phyloP scores from a whole-genome alignment of 1,284 basidiomycete species.

The Microbotryomycetes sp. region DNA sequence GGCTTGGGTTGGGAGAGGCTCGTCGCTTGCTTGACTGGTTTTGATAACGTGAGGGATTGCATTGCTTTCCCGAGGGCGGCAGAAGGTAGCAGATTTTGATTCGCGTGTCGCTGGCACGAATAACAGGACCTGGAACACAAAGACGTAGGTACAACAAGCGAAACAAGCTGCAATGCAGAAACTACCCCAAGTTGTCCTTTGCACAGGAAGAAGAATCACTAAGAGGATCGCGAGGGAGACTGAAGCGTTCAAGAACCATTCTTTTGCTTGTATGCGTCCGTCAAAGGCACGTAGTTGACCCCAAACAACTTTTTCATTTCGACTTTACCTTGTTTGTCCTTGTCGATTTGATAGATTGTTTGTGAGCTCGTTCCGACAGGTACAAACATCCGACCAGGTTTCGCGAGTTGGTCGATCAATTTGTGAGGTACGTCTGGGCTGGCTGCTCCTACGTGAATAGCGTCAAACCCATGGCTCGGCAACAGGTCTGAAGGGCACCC shows the following conservation, averaged over 20 bases:
- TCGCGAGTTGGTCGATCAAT: constrained; percentile 69
- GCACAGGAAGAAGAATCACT: too few species aligned
- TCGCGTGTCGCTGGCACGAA: too few species aligned
- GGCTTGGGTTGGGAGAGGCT: constrained; percentile 87
- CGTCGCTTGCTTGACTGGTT: constrained; percentile 71
- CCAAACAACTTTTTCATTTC: constrained; percentile 63
- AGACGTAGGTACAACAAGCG: too few species aligned
- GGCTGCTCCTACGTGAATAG: constrained; percentile 94
- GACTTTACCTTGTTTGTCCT: constrained; percentile 63
- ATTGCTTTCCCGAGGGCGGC: constrained; percentile 84
- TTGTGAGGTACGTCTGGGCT: constrained; percentile 64
- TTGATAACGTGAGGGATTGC: constrained; percentile 79
- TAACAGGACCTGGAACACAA: too few species aligned
- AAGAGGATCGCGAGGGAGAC: too few species aligned
- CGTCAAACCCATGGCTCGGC: constrained; percentile 57
- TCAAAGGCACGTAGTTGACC: constrained; percentile 54
- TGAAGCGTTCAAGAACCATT: too few species aligned
- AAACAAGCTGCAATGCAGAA: too few species aligned
- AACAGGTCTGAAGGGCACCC: constrained; percentile 45
- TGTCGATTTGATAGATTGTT: constrained; percentile 68
- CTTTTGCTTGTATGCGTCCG: constrained; percentile 31
- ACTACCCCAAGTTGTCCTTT: too few species aligned
- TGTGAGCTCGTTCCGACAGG: constrained; percentile 62
- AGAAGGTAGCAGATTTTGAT: constrained; percentile 44
- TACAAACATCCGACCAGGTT: constrained; percentile 86